Base-by-base conservation (phyloP, 1,139 yeast species). In the Geotrichum fermentans region DNA sequence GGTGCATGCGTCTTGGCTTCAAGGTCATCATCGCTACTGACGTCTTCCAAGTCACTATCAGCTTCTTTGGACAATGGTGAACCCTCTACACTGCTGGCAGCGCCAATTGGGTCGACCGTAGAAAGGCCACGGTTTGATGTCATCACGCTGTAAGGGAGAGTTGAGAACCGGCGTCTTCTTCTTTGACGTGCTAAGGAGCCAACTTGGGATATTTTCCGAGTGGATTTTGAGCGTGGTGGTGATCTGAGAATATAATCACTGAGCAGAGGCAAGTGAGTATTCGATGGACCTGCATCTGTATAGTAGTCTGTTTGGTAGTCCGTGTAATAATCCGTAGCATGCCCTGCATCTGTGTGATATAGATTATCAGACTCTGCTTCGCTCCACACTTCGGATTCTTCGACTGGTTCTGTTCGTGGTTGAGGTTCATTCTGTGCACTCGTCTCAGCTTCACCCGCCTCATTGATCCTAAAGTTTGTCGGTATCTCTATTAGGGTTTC, bases 1-100 rank as follows among this genome's bases (percentile, higher is more conserved):
- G 20, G 43, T 11, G 35, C 43, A 30, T 40, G 43, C 11, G 43
- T 40, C 30, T 40, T 40, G 26, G 16, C 3, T n/a, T 38, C 41
- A 5, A 40, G n/a, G 24, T 40, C 43, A 2, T 40, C 36, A 21
- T 28, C 22, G 22, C 24, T 39, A 13, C n/a, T 18, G 34, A n/a
- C 11, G n/a, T 28, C 24, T 13, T 17, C 34, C n/a, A 14, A 33
- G 4, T 39, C 34, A 28, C 11, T 13, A 14, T n/a, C 22, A 36
- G 39, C 11, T n/a, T n/a, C n/a, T n/a, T n/a, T n/a, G n/a, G n/a
- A n/a, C n/a, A n/a, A n/a, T n/a, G n/a, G n/a, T n/a, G n/a, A n/a
- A n/a, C n/a, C 21, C 7, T 26, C 18, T 7, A 17, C 11, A 21
- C 24, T 37, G 16, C 24, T 18, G 4, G 40, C 16, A 18, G 24